These are phyloP conservation scores for Plasmodium cynomolgi DNA, from an alignment of 169 alveolate species.

Conservation along the genomic window DNA sequence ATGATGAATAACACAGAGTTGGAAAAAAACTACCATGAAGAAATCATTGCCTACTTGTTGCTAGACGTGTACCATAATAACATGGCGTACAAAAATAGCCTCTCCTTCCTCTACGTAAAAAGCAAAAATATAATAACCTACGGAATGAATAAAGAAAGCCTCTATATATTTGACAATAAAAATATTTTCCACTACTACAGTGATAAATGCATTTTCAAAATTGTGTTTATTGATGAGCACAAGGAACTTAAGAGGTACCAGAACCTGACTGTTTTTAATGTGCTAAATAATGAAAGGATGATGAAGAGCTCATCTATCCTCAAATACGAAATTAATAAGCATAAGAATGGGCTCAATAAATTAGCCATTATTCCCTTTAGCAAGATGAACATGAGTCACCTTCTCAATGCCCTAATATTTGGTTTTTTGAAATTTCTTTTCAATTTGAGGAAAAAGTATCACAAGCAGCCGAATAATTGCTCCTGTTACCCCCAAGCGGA, in stretches of 20 bases:
- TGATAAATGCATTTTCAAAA: slow-evolving; percentile 52
- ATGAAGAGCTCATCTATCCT: slow-evolving; percentile 9
- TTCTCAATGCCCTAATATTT: slow-evolving; percentile 42
- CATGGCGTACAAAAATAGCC: slow-evolving; percentile 34
- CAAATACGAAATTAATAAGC: slow-evolving; percentile 43
- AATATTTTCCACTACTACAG: slow-evolving; percentile 70
- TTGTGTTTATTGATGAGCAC: slow-evolving; percentile 32
- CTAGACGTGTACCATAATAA: slow-evolving; percentile 54
- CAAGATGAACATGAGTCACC: slow-evolving; percentile 47
- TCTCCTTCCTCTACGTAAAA: slow-evolving; percentile 9
- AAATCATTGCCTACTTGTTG: slow-evolving; percentile 25
- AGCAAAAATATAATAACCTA: slow-evolving; percentile 60
- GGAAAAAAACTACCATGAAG: slow-evolving; percentile 35
- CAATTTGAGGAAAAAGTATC: slow-evolving; percentile 57
- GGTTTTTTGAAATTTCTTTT: slow-evolving; percentile 62
- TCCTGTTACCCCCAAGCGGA: not conserved
- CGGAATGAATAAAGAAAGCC: slow-evolving; percentile 18
- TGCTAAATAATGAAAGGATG: slow-evolving; percentile 53
- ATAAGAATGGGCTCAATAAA: slow-evolving; percentile 53
- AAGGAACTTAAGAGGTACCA: slow-evolving; percentile 11
- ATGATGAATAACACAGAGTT: slow-evolving; percentile 13
- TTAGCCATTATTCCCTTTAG: slow-evolving; percentile 65
- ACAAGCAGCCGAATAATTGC: slow-evolving; percentile 30
- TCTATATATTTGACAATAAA: slow-evolving; percentile 53
- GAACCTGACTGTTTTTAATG: slow-evolving; percentile 34